Conservation (phyloP, 345 rosid species). For the Eucalyptus paniculata region DNA sequence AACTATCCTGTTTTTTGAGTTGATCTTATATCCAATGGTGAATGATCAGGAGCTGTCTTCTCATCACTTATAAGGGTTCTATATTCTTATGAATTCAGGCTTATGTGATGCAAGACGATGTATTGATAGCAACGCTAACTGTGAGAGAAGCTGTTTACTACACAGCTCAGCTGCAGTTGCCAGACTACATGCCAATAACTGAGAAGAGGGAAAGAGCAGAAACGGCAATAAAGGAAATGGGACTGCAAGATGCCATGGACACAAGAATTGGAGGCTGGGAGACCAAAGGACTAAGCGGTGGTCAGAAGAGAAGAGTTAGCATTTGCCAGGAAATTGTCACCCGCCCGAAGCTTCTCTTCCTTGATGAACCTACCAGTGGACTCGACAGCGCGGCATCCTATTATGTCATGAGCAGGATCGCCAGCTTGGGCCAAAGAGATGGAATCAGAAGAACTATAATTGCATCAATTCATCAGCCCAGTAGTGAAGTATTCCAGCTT, state of each 20-base stretch:
- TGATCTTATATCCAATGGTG: not conserved
- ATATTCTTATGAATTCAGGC: not conserved
- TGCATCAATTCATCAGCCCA: slow-evolving; percentile 44
- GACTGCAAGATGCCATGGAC: slow-evolving; percentile 18
- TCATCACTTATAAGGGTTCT: not conserved
- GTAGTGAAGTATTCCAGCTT: slow-evolving; percentile 25
- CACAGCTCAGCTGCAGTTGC: slow-evolving; percentile 45
- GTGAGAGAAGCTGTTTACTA: slow-evolving; percentile 27
- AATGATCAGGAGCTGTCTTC: not conserved
- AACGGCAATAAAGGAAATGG: slow-evolving; percentile 37
- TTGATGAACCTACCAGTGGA: slow-evolving; percentile 46
- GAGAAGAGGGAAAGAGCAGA: slow-evolving; percentile 41
- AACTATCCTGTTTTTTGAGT: not conserved
- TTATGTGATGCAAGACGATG: not conserved
- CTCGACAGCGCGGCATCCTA: slow-evolving; percentile 43
- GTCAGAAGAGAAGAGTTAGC: slow-evolving; percentile 44
- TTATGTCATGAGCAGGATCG: slow-evolving; percentile 30
- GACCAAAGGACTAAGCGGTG: slow-evolving; percentile 36
- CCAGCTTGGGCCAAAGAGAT: slow-evolving; percentile 9
- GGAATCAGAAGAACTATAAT: slow-evolving; percentile 12
- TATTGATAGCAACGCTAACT: not conserved
- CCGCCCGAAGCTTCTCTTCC: slow-evolving; percentile 33
- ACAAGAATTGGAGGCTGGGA: slow-evolving; percentile 48
- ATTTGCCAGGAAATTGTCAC: slow-evolving; percentile 44
- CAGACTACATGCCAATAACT: slow-evolving; percentile 16